Conservation (phyloP, 257 asterid genomes). For the Solanum bulbocastanum region DNA sequence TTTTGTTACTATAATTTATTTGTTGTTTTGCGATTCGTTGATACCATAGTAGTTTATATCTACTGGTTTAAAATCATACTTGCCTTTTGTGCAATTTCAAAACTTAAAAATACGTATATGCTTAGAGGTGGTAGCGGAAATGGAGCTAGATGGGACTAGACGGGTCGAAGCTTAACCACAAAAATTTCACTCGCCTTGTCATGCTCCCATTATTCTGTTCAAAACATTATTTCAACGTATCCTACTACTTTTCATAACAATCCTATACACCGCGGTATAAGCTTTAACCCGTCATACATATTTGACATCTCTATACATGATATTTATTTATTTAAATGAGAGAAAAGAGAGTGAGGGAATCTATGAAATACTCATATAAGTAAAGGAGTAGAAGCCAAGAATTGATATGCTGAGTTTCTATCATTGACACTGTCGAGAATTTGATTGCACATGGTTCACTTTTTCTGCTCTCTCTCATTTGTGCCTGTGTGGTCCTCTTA, state of each 20-base stretch:
- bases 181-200: background rate
- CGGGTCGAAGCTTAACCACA: fast-evolving
- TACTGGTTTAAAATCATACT: background rate
- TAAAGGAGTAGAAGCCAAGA: background rate
- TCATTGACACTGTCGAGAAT: background rate
- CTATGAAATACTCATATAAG: background rate
- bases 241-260: background rate
- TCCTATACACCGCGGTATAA: background rate
- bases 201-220: background rate
- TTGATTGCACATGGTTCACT: background rate
- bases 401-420: background rate
- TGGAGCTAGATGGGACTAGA: background rate
- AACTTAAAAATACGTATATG: background rate
- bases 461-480: background rate
- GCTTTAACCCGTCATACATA: background rate
- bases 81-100: background rate
- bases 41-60: background rate
- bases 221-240: background rate
- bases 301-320: background rate
- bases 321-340: background rate
- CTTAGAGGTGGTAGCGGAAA: background rate
- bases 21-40: background rate
- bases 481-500: background rate
- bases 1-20: background rate
- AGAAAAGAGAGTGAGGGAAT: background rate